Evolutionary conservation across 2,329 filamentous ascomycete species (phyloP).

Genomic region (Colletotrichum acutatum): DNA sequence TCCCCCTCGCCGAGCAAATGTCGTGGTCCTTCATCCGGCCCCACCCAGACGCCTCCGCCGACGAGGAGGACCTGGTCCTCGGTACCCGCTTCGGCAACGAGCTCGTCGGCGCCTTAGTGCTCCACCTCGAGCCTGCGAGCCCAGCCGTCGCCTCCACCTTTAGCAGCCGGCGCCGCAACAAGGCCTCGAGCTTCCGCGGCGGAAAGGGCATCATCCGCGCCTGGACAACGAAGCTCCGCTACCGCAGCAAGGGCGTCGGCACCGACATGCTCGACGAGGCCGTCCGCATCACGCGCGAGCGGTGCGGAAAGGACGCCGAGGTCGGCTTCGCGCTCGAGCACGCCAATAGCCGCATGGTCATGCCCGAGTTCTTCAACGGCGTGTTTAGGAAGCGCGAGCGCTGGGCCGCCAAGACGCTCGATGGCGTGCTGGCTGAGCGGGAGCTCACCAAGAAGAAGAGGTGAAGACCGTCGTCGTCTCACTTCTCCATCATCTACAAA

Average conservation of each 20-base stretch:
- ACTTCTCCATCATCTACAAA: neutral
- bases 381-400: conserved; percentile 69
- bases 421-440: conserved; percentile 61
- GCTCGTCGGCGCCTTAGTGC: conserved; percentile 76
- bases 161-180: conserved; percentile 48
- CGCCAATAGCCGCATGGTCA: conserved; percentile 75
- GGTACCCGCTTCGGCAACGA: conserved; percentile 75
- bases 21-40: conserved; percentile 70
- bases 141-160: conserved; percentile 35
- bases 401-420: conserved; percentile 64
- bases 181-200: conserved; percentile 56
- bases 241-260: conserved; percentile 79
- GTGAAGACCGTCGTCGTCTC: conserved; percentile 41
- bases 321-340: conserved; percentile 81
- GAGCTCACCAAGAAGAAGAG: conserved; percentile 59
- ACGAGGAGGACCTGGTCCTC: conserved; percentile 67
- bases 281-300: conserved; percentile 73
- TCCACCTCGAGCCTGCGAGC: conserved; percentile 67
- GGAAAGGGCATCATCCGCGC: conserved; percentile 80
- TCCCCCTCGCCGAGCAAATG: conserved; percentile 69
- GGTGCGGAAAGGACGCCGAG: conserved; percentile 73
- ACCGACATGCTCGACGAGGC: conserved; percentile 78
- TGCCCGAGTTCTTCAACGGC: conserved; percentile 72
- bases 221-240: conserved; percentile 81
- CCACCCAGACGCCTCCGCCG: conserved; percentile 40